Conservation (phyloP, 2,329 filamentous ascomycete species). For the Blastomyces gilchristii region DNA sequence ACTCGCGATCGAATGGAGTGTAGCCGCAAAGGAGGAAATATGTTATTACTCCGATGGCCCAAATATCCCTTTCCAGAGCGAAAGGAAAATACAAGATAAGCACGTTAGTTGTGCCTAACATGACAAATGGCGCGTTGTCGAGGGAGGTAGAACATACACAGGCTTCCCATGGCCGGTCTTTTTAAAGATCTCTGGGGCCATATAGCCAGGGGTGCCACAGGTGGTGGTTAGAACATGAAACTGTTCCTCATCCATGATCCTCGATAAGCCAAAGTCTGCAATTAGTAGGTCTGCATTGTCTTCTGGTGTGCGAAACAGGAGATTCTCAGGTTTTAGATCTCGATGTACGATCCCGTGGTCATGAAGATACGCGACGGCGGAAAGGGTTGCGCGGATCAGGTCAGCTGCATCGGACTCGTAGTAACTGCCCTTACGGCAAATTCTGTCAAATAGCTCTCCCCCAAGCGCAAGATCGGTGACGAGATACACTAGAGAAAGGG, state of each 20-base stretch:
- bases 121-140: not conserved
- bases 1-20: conserved; percentile 94
- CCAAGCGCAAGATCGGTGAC: conserved; percentile 94
- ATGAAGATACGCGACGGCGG: conserved; percentile 95
- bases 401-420: conserved; percentile 96
- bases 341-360: conserved; percentile 68
- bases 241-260: conserved; percentile 98
- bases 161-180: conserved; percentile 97
- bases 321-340: conserved; percentile 84
- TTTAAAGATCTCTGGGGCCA: conserved; percentile 99
- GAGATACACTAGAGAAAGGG: conserved; percentile 58
- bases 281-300: conserved; percentile 96
- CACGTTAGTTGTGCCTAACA: not conserved
- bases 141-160: conserved; percentile 48
- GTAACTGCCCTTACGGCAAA: conserved; percentile 96
- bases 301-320: conserved; percentile 92
- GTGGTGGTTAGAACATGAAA: conserved; percentile 97
- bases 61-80: conserved; percentile 57
- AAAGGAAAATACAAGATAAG: not conserved
- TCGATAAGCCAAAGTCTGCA: conserved; percentile 87
- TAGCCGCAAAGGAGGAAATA: conserved; percentile 98
- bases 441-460: conserved; percentile 94
- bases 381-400: conserved; percentile 85
- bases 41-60: conserved; percentile 96
- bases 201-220: conserved; percentile 95